Base-by-base conservation (phyloP, 345 rosid genomes). In the Brassica incana region DNA sequence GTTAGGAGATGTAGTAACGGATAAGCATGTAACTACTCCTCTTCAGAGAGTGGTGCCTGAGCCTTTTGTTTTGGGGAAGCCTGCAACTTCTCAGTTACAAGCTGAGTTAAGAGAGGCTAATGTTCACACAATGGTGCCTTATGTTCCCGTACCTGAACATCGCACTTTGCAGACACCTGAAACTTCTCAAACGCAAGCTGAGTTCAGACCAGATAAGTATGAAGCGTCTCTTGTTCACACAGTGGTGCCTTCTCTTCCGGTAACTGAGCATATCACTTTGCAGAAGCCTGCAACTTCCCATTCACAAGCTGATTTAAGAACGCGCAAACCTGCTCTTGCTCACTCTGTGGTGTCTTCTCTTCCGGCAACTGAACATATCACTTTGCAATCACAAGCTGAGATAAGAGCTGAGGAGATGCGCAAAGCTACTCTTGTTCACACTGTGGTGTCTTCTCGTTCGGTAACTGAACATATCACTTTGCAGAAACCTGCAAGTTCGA, bases 171-270 rank as follows among this genome's bases (percentile, higher is more conserved):
- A 65, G 62, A 72, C 72, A 18, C 84, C 82, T 8, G 85, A 70
- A 74, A 81, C 84, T 35, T 68, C 62, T 62, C 85, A 78, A 35
- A 30, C 61, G 12, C 85, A 78, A 72, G 80, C 75, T n/a, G 67
- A 29, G 77, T 78, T 83, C 1, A 15, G 66, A 69, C 62, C 65
- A 32, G 87, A 84, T 61, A 69, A 45, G 29, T 20, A 0, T 18
- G 33, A 63, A 66, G 18, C 6, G 43, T 20, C 71, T 71, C 78
- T 79, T 35, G 20, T 54, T n/a, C 23, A 60, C 25, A 14, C 62
- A 0, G 38, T 58, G 68, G 8, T 6, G 4, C 90, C 97, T 81
- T 82, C 88, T 7, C 80, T 79, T 48, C 84, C 82, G 23, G 60
- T 29, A 25, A 56, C 85, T 16, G 72, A 65, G 12, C 76, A 27